Conservation (phyloP, 345 rosid genomes). For the Cardiospermum halicacabum region DNA sequence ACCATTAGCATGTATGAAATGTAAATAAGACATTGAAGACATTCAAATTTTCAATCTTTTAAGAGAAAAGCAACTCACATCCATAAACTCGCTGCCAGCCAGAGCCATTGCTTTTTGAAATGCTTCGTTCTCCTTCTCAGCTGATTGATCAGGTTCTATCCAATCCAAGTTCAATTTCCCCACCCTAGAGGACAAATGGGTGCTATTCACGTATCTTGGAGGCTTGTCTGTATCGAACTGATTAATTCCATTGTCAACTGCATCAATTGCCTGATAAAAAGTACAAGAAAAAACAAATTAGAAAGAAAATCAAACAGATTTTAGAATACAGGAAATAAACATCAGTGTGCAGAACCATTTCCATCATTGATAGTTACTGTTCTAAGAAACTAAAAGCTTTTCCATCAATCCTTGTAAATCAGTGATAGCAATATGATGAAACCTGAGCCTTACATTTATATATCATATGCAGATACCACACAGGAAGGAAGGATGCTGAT, state of each 20-base stretch:
- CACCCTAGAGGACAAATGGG: conserved; percentile 75
- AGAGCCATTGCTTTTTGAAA: conserved; percentile 73
- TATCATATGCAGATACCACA: not conserved
- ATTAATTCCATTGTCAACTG: conserved; percentile 81
- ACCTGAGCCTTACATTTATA: too few relatives aligned
- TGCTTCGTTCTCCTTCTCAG: conserved; percentile 83
- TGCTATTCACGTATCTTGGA: conserved; percentile 82
- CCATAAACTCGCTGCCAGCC: conserved; percentile 78
- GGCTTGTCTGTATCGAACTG: conserved; percentile 79
- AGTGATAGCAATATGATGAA: too few relatives aligned
- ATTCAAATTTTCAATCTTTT: not conserved
- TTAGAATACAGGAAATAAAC: not conserved
- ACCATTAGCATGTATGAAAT: conserved; percentile 1
- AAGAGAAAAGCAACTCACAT: conserved; percentile 41
- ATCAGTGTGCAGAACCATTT: not conserved
- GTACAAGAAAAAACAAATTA: conserved; percentile 1
- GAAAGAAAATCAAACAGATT: not conserved
- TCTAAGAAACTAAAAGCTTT: not conserved
- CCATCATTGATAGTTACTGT: not conserved
- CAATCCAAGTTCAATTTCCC: conserved; percentile 89
- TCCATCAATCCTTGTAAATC: not conserved
- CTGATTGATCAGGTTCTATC: conserved; percentile 85
- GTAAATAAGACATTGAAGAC: not conserved
- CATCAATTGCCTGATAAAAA: conserved; percentile 67
- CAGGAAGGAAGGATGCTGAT: not conserved